Evolutionary conservation across 2,329 filamentous ascomycete species (phyloP), one percentile per base, ranked within the genome.

Genomic region (Microsporum audouinii): DNA sequence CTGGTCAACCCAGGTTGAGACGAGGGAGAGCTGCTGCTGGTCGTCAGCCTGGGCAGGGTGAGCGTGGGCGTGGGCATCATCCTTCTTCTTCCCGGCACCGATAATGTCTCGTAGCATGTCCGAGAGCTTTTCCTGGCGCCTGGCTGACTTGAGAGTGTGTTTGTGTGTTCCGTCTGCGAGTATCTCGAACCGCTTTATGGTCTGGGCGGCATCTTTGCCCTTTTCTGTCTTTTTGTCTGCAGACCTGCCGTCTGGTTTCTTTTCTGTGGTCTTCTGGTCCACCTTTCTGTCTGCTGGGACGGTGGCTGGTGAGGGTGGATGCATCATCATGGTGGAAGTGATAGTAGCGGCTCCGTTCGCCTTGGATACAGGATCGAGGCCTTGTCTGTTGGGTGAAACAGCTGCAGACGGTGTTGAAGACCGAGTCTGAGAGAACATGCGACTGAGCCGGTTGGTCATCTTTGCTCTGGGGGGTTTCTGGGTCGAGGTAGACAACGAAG

Each of bases 1-100:
- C 64, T 95, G 91, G 72, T 96, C 92, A 61, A 96, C 91, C 92
- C 92, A 97, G 68, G 85, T 91, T 33, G 91, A 94, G 78, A 97
- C 94, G 61, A 99, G 82, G 5, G 92, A 97, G 53, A 97, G 78
- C 66, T 95, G 90, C 70, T 89, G 84, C 63, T 94, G 88, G 33
- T 82, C 80, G 64, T 84, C 80, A 14, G 78, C 78, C 29, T 71
- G 71, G 2, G 12, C 31, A 6, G 8, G 39, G 39, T 43, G 49
- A 23, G 43, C 5, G 23, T 51, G 45, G 27, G 27, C 27, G 12
- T 3, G 5, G 49, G 79, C 75, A 2, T 86, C 80, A 14, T 84
- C 81, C 64, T 91, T 88, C 71, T 88, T 88, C 75, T 89, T 91
- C 75, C 88, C 90, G 65, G 89, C 90, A 61, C 81, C 79, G 59